These are phyloP conservation scores for Ceratobasidium sp. DNA, from an alignment of 1,284 basidiomycete genomes.

Conservation along the genomic window DNA sequence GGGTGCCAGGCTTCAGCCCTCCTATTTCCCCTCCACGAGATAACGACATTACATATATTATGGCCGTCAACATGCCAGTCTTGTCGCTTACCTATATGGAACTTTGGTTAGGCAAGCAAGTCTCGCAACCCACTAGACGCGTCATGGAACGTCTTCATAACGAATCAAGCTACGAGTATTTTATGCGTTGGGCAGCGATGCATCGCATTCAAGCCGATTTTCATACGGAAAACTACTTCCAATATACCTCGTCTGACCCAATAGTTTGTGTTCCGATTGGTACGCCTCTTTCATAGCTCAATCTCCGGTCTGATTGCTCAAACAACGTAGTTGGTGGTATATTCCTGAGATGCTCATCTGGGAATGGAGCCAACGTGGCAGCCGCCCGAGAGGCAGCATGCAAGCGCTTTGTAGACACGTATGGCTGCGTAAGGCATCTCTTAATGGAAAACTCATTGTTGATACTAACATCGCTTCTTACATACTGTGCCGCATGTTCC, in stretches of 20 bases:
- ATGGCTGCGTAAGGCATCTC: not conserved
- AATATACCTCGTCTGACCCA: not conserved
- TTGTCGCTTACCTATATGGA: too few species aligned
- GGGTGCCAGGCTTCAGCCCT: too few species aligned
- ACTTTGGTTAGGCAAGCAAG: too few species aligned
- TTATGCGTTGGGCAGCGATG: slow-evolving; percentile 17
- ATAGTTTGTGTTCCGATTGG: slow-evolving; percentile 19
- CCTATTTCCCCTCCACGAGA: too few species aligned
- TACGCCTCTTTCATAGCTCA: not conserved
- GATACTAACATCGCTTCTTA: too few species aligned
- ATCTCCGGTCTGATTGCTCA: not conserved
- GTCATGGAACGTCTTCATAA: not conserved
- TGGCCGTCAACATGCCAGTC: too few species aligned
- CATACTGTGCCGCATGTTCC: too few species aligned
- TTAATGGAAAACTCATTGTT: too few species aligned
- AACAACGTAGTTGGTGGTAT: not conserved
- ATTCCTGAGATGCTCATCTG: not conserved
- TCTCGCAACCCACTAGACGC: too few species aligned
- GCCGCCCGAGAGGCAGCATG: not conserved
- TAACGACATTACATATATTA: too few species aligned
- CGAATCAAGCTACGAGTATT: slow-evolving; percentile 16
- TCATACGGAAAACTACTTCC: not conserved
- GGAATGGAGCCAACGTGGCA: not conserved
- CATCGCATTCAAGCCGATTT: not conserved
- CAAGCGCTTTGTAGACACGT: not conserved